Percentiles rank a stretch among this genome's conserved stretches.
Evolutionary conservation across 2,329 filamentous ascomycete species (phyloP).

Genomic region (Cytospora piceae): DNA sequence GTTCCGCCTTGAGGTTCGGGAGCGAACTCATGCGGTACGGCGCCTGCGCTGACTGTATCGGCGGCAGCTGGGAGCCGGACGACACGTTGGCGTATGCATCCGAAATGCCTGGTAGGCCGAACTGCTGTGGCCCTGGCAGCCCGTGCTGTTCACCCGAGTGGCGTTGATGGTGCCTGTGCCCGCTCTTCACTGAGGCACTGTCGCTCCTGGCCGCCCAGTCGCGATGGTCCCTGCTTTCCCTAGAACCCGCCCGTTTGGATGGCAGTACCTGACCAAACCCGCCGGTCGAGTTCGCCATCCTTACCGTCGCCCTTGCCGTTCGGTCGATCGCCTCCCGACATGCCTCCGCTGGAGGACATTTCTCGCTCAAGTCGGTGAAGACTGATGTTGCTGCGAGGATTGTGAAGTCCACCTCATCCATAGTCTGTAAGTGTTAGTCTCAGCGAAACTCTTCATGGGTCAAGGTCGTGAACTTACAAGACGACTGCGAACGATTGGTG

Average conservation of each 20-base stretch:
- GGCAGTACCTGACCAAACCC: slow-evolving; percentile 65
- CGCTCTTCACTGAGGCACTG: slow-evolving; percentile 33
- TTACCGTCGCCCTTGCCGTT: slow-evolving; percentile 92
- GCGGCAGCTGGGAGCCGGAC: slow-evolving; percentile 46
- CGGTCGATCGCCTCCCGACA: slow-evolving; percentile 93
- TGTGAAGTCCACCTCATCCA: slow-evolving; percentile 98
- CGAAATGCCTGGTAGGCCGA: slow-evolving; percentile 23
- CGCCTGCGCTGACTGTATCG: slow-evolving; percentile 34
- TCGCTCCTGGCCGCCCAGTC: slow-evolving; percentile 41
- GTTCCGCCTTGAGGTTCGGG: slow-evolving; percentile 43
- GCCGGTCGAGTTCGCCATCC: slow-evolving; percentile 88
- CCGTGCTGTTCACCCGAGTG: slow-evolving; percentile 28
- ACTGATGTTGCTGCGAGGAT: slow-evolving; percentile 92
- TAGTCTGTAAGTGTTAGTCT: slow-evolving; percentile 57
- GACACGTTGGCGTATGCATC: slow-evolving; percentile 45
- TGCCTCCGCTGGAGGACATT: slow-evolving; percentile 92
- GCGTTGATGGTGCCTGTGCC: slow-evolving; percentile 33
- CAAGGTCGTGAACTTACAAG: slow-evolving; percentile 63
- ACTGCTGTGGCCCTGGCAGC: slow-evolving; percentile 8
- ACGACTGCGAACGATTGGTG: slow-evolving; percentile 80
- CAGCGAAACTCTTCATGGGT: not conserved
- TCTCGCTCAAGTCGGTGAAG: slow-evolving; percentile 86
- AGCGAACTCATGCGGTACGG: slow-evolving; percentile 37
- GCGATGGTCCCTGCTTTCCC: slow-evolving; percentile 33
- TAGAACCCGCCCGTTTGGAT: slow-evolving; percentile 24